phyloP scores from a whole-genome alignment of 2,329 filamentous ascomycete species.

The Exserohilum turcica region DNA sequence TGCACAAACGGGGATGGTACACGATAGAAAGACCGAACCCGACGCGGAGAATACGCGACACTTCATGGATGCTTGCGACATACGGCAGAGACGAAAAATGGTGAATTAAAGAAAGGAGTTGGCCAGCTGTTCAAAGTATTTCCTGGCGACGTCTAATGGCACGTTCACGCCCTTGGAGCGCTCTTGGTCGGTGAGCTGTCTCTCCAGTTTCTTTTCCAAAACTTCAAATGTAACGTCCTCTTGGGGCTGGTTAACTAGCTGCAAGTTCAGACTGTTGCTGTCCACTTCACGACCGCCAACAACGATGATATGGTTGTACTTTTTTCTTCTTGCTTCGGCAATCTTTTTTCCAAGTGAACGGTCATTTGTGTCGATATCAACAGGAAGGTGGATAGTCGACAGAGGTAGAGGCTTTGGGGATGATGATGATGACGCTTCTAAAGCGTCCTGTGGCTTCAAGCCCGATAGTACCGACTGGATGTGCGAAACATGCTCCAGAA shows the following conservation, averaged over 20 bases:
- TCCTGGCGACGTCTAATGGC: conserved; percentile 27
- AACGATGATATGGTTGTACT: conserved; percentile 75
- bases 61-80: background rate
- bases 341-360: conserved; percentile 71
- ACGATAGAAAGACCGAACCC: background rate
- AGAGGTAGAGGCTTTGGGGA: conserved; percentile 51
- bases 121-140: conserved; percentile 39
- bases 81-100: background rate
- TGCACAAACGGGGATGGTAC: background rate
- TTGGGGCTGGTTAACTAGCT: conserved; percentile 48
- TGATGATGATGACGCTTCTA: conserved; percentile 5
- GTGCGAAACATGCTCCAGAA: conserved; percentile 57
- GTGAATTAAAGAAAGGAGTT: conserved; percentile 32
- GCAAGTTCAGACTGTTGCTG: conserved; percentile 31
- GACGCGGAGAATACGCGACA: background rate
- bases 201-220: conserved; percentile 43
- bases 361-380: conserved; percentile 71
- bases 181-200: conserved; percentile 20
- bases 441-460: conserved; percentile 22
- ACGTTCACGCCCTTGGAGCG: conserved; percentile 21
- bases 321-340: conserved; percentile 70
- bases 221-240: conserved; percentile 27
- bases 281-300: conserved; percentile 59
- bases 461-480: conserved; percentile 43
- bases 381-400: conserved; percentile 64